Conservation (phyloP, 768 basidiomycete genomes). For the Tylopilus subfusipes region DNA sequence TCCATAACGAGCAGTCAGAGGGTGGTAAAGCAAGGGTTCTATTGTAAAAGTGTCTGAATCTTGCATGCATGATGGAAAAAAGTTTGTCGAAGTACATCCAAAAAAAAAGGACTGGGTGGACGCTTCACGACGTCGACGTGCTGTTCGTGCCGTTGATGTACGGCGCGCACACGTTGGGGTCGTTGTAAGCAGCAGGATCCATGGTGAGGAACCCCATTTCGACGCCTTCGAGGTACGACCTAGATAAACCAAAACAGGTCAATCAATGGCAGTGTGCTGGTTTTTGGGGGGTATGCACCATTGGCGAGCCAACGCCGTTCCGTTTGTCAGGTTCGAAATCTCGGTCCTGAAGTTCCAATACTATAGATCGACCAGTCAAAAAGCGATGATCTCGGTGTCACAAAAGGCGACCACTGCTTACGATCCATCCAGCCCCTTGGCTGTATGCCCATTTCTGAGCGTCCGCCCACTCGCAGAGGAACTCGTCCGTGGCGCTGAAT, state of each 20-base stretch:
- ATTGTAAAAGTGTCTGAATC: too few species aligned
- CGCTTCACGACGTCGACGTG: slow-evolving; percentile 6
- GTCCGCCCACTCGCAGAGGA: slow-evolving; percentile 68
- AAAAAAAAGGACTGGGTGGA: neutral
- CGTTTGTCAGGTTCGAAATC: slow-evolving; percentile 44
- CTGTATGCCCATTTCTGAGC: slow-evolving; percentile 68
- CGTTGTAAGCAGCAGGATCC: slow-evolving; percentile 53
- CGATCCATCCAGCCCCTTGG: slow-evolving; percentile 63
- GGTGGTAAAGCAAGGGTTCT: neutral
- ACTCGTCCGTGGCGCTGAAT: slow-evolving; percentile 59
- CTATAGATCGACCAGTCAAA: slow-evolving; percentile 22
- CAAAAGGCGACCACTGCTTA: slow-evolving; percentile 31
- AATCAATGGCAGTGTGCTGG: too few species aligned
- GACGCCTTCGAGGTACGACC: slow-evolving; percentile 70
- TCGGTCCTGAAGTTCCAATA: slow-evolving; percentile 79
- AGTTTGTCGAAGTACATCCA: too few species aligned
- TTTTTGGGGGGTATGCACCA: slow-evolving; percentile 43
- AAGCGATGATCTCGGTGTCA: neutral
- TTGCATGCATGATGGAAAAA: too few species aligned
- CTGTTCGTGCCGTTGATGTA: slow-evolving; percentile 33
- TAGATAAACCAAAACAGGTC: slow-evolving; percentile 19
- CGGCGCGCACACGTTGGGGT: slow-evolving; percentile 61
- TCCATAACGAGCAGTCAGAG: too few species aligned
- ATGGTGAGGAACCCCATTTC: slow-evolving; percentile 56
- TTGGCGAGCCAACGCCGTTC: slow-evolving; percentile 49